Percentiles rank a stretch among this genome's conserved stretches.
Evolutionary conservation across 208 protist genomes (phyloP).

Genomic region (Trypanosoma avium): DNA sequence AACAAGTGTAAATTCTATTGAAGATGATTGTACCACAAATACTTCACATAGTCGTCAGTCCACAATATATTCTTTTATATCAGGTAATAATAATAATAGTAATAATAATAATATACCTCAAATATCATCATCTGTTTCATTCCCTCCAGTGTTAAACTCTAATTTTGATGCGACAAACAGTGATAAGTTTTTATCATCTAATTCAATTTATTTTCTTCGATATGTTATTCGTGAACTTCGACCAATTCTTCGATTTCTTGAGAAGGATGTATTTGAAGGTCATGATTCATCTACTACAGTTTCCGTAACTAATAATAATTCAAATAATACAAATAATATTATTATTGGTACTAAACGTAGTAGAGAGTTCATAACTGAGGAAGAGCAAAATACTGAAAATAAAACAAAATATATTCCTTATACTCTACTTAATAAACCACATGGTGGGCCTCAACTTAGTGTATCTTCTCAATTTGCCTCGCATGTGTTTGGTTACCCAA

Average conservation of each 20-base stretch:
- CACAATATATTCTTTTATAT: too few relatives aligned
- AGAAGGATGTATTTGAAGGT: conserved; percentile 12
- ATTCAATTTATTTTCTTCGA: conserved; percentile 10
- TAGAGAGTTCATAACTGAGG: not conserved
- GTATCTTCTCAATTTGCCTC: conserved; percentile 17
- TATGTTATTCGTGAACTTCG: conserved; percentile 17
- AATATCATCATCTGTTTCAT: too few relatives aligned
- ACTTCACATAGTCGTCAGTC: conserved; percentile 18
- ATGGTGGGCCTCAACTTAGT: not conserved
- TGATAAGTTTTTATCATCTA: not conserved
- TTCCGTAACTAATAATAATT: not conserved
- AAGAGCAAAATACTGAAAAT: not conserved
- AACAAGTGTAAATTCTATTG: not conserved
- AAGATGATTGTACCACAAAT: conserved; percentile 17
- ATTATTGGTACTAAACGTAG: conserved; percentile 10
- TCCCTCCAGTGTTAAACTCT: too few relatives aligned
- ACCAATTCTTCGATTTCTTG: conserved; percentile 7
- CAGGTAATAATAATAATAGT: too few relatives aligned
- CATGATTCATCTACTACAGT: not conserved
- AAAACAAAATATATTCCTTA: not conserved
- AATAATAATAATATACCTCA: too few relatives aligned
- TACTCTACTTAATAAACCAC: not conserved
- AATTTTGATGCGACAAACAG: not conserved
- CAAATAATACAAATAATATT: not conserved
- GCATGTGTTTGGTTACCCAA: not conserved